phyloP scores from a whole-genome alignment of 78 protist species.

The Dictyostelium capitatum region DNA sequence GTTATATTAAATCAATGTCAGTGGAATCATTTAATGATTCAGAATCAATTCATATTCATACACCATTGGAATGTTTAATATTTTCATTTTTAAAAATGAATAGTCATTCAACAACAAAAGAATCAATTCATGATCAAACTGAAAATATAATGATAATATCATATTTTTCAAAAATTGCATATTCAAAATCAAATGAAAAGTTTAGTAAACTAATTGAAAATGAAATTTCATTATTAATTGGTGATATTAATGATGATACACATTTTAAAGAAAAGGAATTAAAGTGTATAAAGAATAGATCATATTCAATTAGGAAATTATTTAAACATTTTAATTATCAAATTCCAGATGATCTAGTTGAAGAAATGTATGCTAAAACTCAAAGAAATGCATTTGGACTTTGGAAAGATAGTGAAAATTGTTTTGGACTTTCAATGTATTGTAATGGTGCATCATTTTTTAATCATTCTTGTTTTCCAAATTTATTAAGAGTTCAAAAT shows the following conservation, averaged over 20 bases:
- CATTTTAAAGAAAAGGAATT: not conserved
- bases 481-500: conserved; percentile 37
- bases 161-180: conserved; percentile 25
- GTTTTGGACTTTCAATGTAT: conserved; percentile 45
- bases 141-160: conserved; percentile 52
- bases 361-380: conserved; percentile 28
- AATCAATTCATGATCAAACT: conserved; percentile 36
- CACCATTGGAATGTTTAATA: conserved; percentile 23
- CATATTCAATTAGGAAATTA: not conserved
- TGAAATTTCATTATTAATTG: conserved; percentile 4
- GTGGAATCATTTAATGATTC: not conserved
- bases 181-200: not conserved
- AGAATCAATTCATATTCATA: conserved; percentile 13
- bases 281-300: conserved; percentile 9
- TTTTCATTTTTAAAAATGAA: not conserved
- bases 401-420: conserved; percentile 30
- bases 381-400: conserved; percentile 59
- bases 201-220: not conserved
- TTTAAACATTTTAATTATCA: not conserved
- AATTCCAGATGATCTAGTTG: not conserved
- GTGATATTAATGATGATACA: not conserved
- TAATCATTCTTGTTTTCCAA: conserved; percentile 72
- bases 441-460: conserved; percentile 13
- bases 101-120: not conserved
- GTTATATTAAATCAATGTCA: not conserved